phyloP scores from a whole-genome alignment of 1,284 basidiomycete species.

The Thelephora terrestris region DNA sequence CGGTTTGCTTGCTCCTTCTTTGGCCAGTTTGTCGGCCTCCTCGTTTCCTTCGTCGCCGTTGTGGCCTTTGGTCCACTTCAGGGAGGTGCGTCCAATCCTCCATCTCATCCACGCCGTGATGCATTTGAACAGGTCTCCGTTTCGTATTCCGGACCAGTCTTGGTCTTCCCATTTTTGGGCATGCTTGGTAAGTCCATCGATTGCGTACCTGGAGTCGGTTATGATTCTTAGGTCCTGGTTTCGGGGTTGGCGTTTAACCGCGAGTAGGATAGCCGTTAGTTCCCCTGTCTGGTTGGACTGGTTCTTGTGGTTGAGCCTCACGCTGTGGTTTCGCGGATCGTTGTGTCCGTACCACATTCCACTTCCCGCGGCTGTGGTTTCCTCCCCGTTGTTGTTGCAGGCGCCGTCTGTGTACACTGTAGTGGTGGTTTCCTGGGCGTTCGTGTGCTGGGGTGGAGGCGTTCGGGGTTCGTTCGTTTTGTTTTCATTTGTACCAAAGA shows the following conservation, averaged over 20 bases:
- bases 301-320: neutral
- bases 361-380: neutral
- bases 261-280: neutral
- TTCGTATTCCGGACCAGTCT: conserved; percentile 7
- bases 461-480: neutral
- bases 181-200: conserved; percentile 8
- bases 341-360: neutral
- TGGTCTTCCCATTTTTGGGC: conserved; percentile 8
- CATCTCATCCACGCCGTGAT: neutral
- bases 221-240: neutral
- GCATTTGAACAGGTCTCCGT: conserved; percentile 1
- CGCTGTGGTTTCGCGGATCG: neutral
- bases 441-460: neutral
- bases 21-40: conserved; percentile 10
- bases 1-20: conserved; percentile 2
- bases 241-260: neutral
- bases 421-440: neutral
- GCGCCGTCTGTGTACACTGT: neutral
- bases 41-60: conserved; percentile 9
- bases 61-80: conserved; percentile 14
- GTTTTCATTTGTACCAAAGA: neutral
- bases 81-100: conserved; percentile 4
- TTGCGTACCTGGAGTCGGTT: conserved; percentile 9
- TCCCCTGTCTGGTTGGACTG: neutral
- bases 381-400: neutral